Percentiles rank a stretch among this genome's conserved stretches.
Evolutionary conservation across 768 basidiomycete species (phyloP).

Genomic region (Lactarius tabidus): DNA sequence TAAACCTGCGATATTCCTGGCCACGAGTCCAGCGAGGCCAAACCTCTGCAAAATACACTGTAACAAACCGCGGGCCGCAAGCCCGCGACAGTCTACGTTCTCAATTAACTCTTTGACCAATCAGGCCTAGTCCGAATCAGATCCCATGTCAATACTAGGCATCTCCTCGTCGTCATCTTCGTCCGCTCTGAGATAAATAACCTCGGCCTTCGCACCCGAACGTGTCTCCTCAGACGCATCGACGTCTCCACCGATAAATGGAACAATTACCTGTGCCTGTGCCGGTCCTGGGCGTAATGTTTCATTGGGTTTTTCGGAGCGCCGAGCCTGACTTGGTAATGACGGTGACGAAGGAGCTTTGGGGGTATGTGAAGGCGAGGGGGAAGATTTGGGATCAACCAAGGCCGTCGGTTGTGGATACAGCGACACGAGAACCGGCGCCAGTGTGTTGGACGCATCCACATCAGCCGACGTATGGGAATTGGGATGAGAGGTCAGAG

Average conservation of each 20-base stretch:
- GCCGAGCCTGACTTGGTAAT: not conserved
- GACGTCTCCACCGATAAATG: constrained; percentile 1
- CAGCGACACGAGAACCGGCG: not conserved
- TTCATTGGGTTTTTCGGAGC: not conserved
- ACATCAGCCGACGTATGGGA: not conserved
- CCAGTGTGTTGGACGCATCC: not conserved
- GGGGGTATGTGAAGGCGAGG: not conserved
- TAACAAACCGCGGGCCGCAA: not conserved
- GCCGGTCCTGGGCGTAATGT: not conserved
- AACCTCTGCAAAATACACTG: not conserved
- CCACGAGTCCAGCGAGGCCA: too few relatives aligned
- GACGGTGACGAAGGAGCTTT: not conserved
- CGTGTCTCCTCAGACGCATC: not conserved
- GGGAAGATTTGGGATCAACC: not conserved
- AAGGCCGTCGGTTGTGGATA: not conserved
- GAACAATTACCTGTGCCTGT: not conserved
- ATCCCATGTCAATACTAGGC: constrained; percentile 72
- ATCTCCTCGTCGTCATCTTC: constrained; percentile 67
- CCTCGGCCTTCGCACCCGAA: not conserved
- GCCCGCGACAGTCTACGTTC: not conserved
- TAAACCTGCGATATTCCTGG: too few relatives aligned
- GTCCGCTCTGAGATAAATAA: constrained; percentile 29
- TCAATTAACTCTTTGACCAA: not conserved
- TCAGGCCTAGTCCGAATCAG: constrained; percentile 64
- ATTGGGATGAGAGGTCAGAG: not conserved